These are phyloP conservation scores for Solanum stenotomum DNA, from an alignment of 257 asterid species.

Conservation along the genomic window DNA sequence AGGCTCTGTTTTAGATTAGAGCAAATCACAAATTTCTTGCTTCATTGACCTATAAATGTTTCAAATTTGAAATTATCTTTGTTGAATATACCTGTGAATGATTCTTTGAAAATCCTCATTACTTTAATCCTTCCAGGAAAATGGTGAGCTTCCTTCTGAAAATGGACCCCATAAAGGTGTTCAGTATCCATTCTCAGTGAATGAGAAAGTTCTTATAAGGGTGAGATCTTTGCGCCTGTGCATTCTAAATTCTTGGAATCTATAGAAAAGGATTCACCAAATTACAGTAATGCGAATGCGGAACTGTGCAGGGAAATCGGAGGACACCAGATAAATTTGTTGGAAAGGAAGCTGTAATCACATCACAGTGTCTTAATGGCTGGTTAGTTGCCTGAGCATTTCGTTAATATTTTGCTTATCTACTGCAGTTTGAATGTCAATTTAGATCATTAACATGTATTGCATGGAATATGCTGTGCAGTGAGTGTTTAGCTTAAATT, in stretches of 20 bases:
- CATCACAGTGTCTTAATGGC: conserved; percentile 94
- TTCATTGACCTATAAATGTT: background rate
- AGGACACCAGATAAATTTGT: conserved; percentile 97
- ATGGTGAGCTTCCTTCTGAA: conserved; percentile 59
- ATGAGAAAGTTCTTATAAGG: conserved; percentile 87
- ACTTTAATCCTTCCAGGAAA: conserved; percentile 48
- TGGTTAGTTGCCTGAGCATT: conserved; percentile 51
- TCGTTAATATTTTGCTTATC: background rate
- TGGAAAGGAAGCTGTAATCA: conserved; percentile 93
- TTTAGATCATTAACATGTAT: background rate
- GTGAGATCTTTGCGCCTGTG: conserved; percentile 22
- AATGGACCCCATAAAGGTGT: conserved; percentile 59
- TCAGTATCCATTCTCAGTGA: conserved; percentile 82
- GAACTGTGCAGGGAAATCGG: conserved; percentile 75
- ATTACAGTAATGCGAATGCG: background rate
- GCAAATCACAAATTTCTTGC: background rate
- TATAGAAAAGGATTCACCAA: background rate
- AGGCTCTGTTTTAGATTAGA: background rate
- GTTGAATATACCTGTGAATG: background rate
- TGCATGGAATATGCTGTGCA: background rate
- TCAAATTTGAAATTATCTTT: background rate
- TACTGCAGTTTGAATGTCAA: background rate
- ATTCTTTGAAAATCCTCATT: background rate
- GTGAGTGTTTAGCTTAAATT: background rate
- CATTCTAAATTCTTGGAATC: background rate